Evolutionary conservation across 768 basidiomycete species (phyloP).

Genomic region (Termitomyces titanicus): DNA sequence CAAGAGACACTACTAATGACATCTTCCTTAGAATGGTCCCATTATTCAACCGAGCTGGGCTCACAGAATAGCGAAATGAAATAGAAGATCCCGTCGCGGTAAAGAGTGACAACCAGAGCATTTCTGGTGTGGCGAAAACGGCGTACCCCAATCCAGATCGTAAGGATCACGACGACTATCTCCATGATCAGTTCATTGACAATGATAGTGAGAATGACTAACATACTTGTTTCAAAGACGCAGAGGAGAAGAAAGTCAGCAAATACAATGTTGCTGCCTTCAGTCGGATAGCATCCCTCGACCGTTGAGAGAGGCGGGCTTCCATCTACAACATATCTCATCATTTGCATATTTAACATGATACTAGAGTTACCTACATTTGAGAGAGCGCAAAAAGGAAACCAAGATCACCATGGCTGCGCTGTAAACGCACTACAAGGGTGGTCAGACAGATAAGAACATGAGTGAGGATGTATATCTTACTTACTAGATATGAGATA

Average conservation of each 20-base stretch:
- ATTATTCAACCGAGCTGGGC: background rate
- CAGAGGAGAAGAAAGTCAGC: background rate
- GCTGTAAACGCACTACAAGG: background rate
- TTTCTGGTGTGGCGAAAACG: background rate
- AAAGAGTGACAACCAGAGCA: background rate
- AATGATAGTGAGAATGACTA: background rate
- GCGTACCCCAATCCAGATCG: too few species aligned
- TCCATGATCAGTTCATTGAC: background rate
- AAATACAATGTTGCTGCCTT: conserved; percentile 4
- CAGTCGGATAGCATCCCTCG: conserved; percentile 9
- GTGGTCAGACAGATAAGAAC: background rate
- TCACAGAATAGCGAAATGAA: background rate
- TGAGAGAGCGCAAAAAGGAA: conserved; percentile 5
- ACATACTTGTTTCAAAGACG: background rate
- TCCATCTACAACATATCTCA: background rate
- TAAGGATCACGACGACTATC: too few species aligned
- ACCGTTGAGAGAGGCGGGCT: conserved; percentile 8
- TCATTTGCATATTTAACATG: background rate
- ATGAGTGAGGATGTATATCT: background rate
- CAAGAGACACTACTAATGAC: background rate
- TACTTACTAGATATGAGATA: conserved; percentile 3
- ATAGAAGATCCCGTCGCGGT: background rate
- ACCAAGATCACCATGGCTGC: conserved; percentile 1
- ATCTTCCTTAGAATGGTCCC: background rate
- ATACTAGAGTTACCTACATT: background rate